Evolutionary conservation across 2,329 filamentous ascomycete species (phyloP).

Genomic region (Fusarium sp.): DNA sequence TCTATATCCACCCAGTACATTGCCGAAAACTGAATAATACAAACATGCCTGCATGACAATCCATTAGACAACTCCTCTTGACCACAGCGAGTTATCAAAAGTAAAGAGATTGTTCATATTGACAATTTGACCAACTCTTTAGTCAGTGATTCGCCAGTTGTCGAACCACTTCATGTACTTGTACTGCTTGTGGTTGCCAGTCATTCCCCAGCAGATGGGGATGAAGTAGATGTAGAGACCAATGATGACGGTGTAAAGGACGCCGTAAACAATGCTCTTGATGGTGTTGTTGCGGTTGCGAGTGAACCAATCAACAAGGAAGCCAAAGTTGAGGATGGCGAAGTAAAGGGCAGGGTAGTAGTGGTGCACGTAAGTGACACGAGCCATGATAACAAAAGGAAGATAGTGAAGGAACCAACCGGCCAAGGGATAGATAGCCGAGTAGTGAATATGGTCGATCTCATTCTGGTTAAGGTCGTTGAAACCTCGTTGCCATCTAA

Average conservation of each 20-base stretch:
- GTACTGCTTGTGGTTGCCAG: constrained; percentile 85
- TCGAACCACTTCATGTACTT: constrained; percentile 94
- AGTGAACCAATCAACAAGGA: constrained; percentile 87
- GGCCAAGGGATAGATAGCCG: constrained; percentile 88
- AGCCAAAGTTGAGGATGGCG: constrained; percentile 89
- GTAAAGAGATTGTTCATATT: constrained; percentile 20
- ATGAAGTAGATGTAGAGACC: constrained; percentile 91
- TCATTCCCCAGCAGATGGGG: constrained; percentile 97
- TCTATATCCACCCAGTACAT: constrained; percentile 40
- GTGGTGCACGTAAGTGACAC: constrained; percentile 99
- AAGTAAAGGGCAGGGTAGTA: constrained; percentile 99
- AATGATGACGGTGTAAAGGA: constrained; percentile 80
- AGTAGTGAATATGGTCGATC: constrained; percentile 94
- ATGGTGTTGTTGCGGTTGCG: constrained; percentile 73
- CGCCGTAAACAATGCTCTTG: constrained; percentile 77
- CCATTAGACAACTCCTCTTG: constrained; percentile 32
- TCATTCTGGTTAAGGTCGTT: constrained; percentile 82
- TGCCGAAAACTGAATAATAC: constrained; percentile 33
- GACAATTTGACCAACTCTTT: constrained; percentile 30
- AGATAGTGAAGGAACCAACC: constrained; percentile 98
- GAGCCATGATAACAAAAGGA: constrained; percentile 96
- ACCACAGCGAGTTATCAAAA: constrained; percentile 32
- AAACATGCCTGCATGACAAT: constrained; percentile 25
- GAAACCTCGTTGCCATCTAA: constrained; percentile 97
- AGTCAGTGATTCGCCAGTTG: constrained; percentile 84